Base-by-base conservation (phyloP, 106 monocot species). In the Dendrobium nobile region DNA sequence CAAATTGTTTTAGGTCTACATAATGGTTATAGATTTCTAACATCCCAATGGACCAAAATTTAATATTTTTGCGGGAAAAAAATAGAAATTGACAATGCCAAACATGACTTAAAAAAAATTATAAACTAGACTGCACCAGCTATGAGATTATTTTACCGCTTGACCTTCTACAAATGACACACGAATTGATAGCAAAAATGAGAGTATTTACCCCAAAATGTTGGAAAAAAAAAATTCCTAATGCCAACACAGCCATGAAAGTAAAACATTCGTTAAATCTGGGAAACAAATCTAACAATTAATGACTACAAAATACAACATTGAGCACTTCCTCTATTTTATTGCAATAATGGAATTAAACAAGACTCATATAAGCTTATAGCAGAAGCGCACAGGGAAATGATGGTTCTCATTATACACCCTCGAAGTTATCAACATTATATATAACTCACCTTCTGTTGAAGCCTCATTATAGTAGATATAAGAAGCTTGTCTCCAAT, bases 401-500 rank as follows among this genome's bases (percentile, higher is more conserved):
- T 41, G 74, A 41, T 42, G 18, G 20, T 74, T 74, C 74, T 20
- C 19, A 74, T 44, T 22, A 42, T n/a, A 74, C 7, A 74, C 9
- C 43, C 33, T 42, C 20, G 9, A 74, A 6, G 43, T 6, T 13
- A 18, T 44, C 42, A 18, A 74, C 43, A 19, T 19, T n/a, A 48
- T 13, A 24, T 41, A 19, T 22, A 48, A 11, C 27, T 82, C 74
- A 94, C 94, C 94, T 98, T 98, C 72, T 89, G 85, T 68, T 94
- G 97, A 72, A 98, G 87, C 77, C 87, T 86, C 84, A 87, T 87
- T 67, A 98, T 91, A 67, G 94, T 98, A 19, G 97, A 92, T 78
- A 91, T 81, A 81, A 98, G 82, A 65, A 98, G 82, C 67, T 88
- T 94, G 80, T 98, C 97, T 48, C 97, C 97, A 80, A 92, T 81